Percentiles rank a stretch among this genome's conserved stretches.
phyloP scores from a whole-genome alignment of 2,329 filamentous ascomycete genomes.

The Pseudogymnoascus sp. region DNA sequence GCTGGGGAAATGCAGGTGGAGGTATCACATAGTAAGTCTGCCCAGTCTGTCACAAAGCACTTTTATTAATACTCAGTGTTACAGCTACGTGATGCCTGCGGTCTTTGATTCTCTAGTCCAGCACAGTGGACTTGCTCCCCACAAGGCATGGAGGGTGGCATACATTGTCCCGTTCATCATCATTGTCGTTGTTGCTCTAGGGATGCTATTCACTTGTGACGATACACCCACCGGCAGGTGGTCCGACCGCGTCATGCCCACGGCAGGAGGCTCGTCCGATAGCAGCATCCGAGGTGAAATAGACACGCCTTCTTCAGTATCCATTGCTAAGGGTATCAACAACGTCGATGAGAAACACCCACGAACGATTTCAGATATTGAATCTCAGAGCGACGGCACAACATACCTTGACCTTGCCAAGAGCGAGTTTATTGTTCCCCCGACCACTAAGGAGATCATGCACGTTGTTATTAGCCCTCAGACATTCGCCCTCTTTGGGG shows the following conservation, averaged over 20 bases:
- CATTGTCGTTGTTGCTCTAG: conserved; percentile 55
- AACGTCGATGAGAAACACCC: conserved; percentile 17
- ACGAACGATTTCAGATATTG: conserved; percentile 29
- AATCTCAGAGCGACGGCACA: conserved; percentile 30
- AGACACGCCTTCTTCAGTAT: conserved; percentile 41
- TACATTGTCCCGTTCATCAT: conserved; percentile 79
- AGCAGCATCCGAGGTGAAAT: conserved; percentile 31
- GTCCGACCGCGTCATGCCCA: conserved; percentile 54
- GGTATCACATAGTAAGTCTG: conserved; percentile 90
- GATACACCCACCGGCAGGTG: conserved; percentile 80
- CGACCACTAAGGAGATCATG: conserved; percentile 42
- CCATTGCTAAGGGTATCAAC: conserved; percentile 29
- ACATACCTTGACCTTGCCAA: conserved; percentile 47
- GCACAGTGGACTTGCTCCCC: conserved; percentile 48
- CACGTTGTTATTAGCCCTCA: conserved; percentile 42
- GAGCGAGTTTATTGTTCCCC: conserved; percentile 45
- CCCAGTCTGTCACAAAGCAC: conserved; percentile 37
- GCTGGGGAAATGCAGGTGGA: conserved; percentile 79
- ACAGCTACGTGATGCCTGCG: conserved; percentile 63
- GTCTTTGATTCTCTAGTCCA: conserved; percentile 69
- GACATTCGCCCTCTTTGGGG: conserved; percentile 44
- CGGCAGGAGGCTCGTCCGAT: conserved; percentile 16
- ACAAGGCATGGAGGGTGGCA: conserved; percentile 73
- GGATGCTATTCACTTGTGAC: conserved; percentile 63
- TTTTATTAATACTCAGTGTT: not conserved